Evolutionary conservation across 2,329 filamentous ascomycete genomes (phyloP).

Genomic region (Epichloe sp.): DNA sequence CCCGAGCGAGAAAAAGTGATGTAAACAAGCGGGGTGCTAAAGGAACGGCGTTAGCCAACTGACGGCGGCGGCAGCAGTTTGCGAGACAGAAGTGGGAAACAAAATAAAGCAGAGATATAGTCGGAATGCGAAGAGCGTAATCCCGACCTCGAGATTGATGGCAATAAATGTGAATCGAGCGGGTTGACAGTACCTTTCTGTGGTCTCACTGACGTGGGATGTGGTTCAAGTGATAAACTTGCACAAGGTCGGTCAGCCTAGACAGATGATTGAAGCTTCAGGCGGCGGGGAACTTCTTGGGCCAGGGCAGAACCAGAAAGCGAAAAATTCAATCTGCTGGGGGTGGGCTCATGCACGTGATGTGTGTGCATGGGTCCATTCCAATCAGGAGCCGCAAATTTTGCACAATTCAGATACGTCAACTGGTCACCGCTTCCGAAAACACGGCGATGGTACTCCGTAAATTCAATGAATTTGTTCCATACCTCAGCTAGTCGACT

Average conservation of each 20-base stretch:
- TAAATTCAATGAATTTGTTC: neutral
- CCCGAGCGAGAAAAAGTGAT: constrained; percentile 16
- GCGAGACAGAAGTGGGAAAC: neutral
- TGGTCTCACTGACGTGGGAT: constrained; percentile 16
- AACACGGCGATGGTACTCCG: neutral
- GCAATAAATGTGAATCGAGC: constrained; percentile 11
- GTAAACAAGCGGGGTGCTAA: constrained; percentile 36
- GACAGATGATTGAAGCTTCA: constrained; percentile 17
- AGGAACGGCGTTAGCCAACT: constrained; percentile 21
- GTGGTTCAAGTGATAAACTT: constrained; percentile 23
- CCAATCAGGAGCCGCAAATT: constrained; percentile 5
- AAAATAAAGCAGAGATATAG: constrained; percentile 1
- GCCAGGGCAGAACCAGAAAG: constrained; percentile 22
- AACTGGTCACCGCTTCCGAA: constrained; percentile 11
- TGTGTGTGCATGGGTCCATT: constrained; percentile 8
- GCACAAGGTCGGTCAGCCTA: constrained; percentile 17
- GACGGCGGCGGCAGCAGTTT: constrained; percentile 4
- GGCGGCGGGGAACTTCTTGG: constrained; percentile 28
- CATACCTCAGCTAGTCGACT: neutral
- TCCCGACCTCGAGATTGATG: constrained; percentile 8
- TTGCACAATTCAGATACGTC: constrained; percentile 9
- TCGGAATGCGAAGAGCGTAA: neutral
- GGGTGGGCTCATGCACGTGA: constrained; percentile 23
- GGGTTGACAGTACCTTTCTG: constrained; percentile 10
- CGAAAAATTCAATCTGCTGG: constrained; percentile 30